These are phyloP conservation scores for Acanthamoeba lenticulata DNA, from an alignment of 208 protist species.

Conservation along the genomic window DNA sequence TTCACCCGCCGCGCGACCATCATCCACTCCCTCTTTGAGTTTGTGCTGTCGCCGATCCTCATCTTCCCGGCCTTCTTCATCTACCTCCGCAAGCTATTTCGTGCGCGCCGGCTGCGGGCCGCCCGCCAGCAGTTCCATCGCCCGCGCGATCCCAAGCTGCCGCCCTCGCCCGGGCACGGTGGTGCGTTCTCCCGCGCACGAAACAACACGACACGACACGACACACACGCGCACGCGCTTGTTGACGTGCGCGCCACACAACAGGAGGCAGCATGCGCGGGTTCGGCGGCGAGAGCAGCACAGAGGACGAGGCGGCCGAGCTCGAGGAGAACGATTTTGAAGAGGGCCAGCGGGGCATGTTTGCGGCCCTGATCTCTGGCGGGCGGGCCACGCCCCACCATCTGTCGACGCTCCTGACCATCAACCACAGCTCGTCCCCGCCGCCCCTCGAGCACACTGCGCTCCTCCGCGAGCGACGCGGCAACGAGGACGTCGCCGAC, in stretches of 20 bases:
- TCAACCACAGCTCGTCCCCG: neutral
- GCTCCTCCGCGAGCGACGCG: neutral
- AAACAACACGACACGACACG: no score
- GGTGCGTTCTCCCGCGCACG: no score
- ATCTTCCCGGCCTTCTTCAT: neutral
- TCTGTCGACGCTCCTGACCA: neutral
- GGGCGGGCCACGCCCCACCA: neutral
- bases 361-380: neutral
- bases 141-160: neutral
- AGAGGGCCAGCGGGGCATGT: neutral
- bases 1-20: neutral
- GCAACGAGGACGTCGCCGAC: neutral
- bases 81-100: slow-evolving; percentile 20
- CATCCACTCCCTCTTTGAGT: neutral
- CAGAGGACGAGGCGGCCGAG: neutral
- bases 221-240: neutral
- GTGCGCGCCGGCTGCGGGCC: neutral
- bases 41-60: neutral
- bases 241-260: no score
- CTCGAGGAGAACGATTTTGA: neutral
- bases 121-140: neutral
- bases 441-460: neutral
- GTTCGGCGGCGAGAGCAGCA: neutral
- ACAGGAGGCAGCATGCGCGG: neutral
- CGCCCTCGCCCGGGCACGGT: no score